Evolutionary conservation across 2,329 filamentous ascomycete genomes (phyloP), one percentile per base, ranked within the genome.

Genomic region (Trichoderma aggressivum): DNA sequence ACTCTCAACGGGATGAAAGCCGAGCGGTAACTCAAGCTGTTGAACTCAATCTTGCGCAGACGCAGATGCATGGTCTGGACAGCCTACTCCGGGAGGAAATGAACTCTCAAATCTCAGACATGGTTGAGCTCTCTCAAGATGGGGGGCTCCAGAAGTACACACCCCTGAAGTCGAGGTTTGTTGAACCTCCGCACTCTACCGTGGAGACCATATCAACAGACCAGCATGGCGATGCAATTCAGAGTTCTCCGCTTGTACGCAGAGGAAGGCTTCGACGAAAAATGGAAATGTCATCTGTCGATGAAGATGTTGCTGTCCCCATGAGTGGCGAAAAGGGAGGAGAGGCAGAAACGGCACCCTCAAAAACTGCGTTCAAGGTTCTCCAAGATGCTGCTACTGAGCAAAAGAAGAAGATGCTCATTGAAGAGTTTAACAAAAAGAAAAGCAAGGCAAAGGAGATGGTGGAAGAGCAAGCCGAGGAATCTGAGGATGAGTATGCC

Each of bases 401-500:
- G 75, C 81, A 86, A 76, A 87, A 87, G 76, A 88, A 88, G 75
- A 84, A 86, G 65, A 82, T 83, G 7, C 77, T 78, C 10, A 78
- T 79, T n/a, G 84, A 86, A 18, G 84, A 85, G 1, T 97, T 94
- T 76, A 88, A 97, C 82, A 93, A 91, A 81, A 94, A 94, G 81
- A 94, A 92, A 79, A 97, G 93, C 82, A 91, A 92, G 78, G 95
- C 94, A 0, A 94, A 90, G 77, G 90, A 91, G 28, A 92, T 97
- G 87, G 86, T 99, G 47, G 89, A 98, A 74, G 96, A 98, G 75
- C 94, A 97, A 79, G 95, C 96, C 72, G 93, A 97, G 76, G 96
- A 99, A 82, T 99, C 96, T 0, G 97, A 99, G 79, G 96, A 99
- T 79, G 96, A 99, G 80, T 99, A 98, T 79, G 95, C 94, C 50